These are phyloP conservation scores for Myochromella boudieri DNA, from an alignment of 768 basidiomycete species.

Conservation along the genomic window DNA sequence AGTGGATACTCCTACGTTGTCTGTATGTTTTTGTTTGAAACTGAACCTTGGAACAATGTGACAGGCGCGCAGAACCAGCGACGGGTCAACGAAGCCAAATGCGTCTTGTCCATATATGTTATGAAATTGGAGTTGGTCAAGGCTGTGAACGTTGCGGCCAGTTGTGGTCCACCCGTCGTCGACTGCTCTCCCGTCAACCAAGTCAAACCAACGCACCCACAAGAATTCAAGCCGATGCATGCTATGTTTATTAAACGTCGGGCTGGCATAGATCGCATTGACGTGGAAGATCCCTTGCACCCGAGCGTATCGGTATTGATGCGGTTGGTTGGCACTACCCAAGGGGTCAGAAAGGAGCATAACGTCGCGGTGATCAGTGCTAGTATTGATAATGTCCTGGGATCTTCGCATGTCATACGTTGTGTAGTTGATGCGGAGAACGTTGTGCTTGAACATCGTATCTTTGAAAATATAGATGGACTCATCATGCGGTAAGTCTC, in stretches of 20 bases:
- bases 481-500: no score
- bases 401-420: no score
- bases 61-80: slow-evolving; percentile 15
- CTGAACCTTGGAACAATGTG: slow-evolving; percentile 18
- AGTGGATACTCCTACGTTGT: neutral
- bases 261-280: slow-evolving; percentile 7
- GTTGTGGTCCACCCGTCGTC: no score
- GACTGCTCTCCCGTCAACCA: neutral
- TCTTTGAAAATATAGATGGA: no score
- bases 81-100: slow-evolving; percentile 22
- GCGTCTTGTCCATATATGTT: slow-evolving; percentile 7
- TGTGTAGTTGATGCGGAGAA: neutral
- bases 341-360: no score
- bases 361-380: no score
- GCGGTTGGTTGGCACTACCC: neutral
- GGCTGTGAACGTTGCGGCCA: neutral
- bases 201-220: slow-evolving; percentile 16
- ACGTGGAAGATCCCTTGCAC: slow-evolving; percentile 21
- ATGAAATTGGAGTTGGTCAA: slow-evolving; percentile 12
- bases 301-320: slow-evolving; percentile 16
- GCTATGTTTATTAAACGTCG: neutral
- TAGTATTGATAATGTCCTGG: no score
- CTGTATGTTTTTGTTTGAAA: neutral
- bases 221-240: slow-evolving; percentile 11
- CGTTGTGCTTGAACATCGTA: neutral